These are phyloP conservation scores for Plasmodium gonderi DNA, from an alignment of 169 alveolate species.

Conservation along the genomic window DNA sequence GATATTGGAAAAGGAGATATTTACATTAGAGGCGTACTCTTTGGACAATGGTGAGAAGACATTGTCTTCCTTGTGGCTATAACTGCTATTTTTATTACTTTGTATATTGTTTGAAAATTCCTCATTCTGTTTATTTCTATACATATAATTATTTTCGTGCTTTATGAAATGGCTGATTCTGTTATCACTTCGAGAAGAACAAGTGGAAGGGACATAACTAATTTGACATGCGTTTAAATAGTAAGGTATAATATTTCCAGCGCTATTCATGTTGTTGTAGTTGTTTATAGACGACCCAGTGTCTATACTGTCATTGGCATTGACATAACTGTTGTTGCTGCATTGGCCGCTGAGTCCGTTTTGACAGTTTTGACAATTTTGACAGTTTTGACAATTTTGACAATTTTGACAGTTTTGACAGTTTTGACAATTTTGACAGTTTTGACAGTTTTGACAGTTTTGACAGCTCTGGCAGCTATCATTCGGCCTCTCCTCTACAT, in stretches of 20 bases:
- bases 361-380: neutral
- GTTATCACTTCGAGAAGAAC: constrained; percentile 10
- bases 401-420: neutral
- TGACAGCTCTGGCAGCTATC: neutral
- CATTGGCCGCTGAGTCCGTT: neutral
- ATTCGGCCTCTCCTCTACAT: neutral
- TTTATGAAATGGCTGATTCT: constrained; percentile 19
- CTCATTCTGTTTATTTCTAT: constrained; percentile 1
- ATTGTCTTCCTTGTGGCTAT: constrained; percentile 20
- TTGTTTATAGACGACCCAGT: neutral
- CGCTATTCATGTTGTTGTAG: neutral
- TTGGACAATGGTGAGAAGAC: constrained; percentile 35
- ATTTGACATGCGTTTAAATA: constrained; percentile 15
- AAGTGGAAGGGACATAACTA: constrained; percentile 3
- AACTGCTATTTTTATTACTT: constrained; percentile 12
- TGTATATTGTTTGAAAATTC: constrained; percentile 11
- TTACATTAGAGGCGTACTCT: constrained; percentile 32
- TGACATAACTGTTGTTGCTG: neutral
- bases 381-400: neutral
- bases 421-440: neutral
- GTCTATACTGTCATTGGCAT: neutral
- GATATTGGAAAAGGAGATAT: constrained; percentile 43
- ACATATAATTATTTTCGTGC: constrained; percentile 18
- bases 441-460: neutral
- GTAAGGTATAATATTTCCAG: constrained; percentile 17